Evolutionary conservation across 2,329 filamentous ascomycete species (phyloP).

Genomic region (Exophiala lecanii-corni): DNA sequence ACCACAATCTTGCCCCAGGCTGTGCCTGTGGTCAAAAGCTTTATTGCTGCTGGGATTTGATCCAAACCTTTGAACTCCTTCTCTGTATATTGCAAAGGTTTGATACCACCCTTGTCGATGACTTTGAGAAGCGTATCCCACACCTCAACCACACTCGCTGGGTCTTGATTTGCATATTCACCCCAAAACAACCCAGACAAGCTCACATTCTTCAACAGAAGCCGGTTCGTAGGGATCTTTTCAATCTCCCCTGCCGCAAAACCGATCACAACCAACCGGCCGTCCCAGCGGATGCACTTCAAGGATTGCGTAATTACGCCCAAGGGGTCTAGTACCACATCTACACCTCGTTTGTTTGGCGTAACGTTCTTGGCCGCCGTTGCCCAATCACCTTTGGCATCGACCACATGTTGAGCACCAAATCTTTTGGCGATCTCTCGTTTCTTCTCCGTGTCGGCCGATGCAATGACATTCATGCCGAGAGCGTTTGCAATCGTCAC

Average conservation of each 20-base stretch:
- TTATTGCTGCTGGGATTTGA: constrained; percentile 67
- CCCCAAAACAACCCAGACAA: constrained; percentile 91
- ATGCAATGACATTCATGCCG: constrained; percentile 85
- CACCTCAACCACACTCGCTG: constrained; percentile 63
- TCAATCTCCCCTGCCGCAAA: constrained; percentile 85
- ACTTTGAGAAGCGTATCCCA: constrained; percentile 78
- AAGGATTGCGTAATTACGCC: constrained; percentile 79
- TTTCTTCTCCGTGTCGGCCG: constrained; percentile 75
- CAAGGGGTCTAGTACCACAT: constrained; percentile 92
- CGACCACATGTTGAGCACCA: constrained; percentile 76
- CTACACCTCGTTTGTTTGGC: constrained; percentile 65
- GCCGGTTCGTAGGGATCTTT: constrained; percentile 85
- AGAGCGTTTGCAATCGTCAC: constrained; percentile 91
- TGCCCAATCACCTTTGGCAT: constrained; percentile 68
- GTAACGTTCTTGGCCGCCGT: constrained; percentile 45
- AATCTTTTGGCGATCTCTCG: constrained; percentile 70
- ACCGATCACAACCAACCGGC: constrained; percentile 77
- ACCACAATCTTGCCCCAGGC: constrained; percentile 97
- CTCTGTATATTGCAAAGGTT: constrained; percentile 75
- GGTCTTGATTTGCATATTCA: constrained; percentile 67
- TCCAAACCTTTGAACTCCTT: constrained; percentile 78
- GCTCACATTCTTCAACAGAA: constrained; percentile 86
- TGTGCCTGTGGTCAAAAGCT: constrained; percentile 48
- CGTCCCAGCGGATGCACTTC: constrained; percentile 92
- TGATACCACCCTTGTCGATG: constrained; percentile 72